Conservation (phyloP, 2,329 filamentous ascomycete genomes). For the Aspergillus sp. region DNA sequence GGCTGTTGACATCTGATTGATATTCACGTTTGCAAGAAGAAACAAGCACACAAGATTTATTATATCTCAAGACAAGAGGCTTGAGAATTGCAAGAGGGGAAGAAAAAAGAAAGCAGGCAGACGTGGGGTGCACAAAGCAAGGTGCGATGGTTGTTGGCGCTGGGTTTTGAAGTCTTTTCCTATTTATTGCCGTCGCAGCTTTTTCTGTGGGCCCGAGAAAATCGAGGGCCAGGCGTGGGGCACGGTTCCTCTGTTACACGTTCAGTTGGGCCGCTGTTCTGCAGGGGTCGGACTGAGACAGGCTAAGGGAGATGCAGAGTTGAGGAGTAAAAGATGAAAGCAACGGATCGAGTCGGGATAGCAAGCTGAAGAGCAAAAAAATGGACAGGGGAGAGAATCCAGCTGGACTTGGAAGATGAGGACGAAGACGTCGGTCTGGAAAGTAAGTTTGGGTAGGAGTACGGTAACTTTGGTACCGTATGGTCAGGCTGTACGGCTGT, state of each 20-base stretch:
- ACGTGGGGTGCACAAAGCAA: slow-evolving; percentile 21
- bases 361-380: not conserved
- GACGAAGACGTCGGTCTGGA: not conserved
- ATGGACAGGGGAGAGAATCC: slow-evolving; percentile 2
- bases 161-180: slow-evolving; percentile 15
- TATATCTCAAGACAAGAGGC: slow-evolving; percentile 7
- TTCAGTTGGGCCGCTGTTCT: slow-evolving; percentile 8
- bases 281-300: not conserved
- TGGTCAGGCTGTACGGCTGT: not conserved
- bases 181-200: slow-evolving; percentile 12
- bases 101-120: slow-evolving; percentile 17
- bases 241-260: slow-evolving; percentile 6
- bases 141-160: slow-evolving; percentile 8
- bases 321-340: not conserved
- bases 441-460: not conserved
- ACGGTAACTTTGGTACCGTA: slow-evolving; percentile 2
- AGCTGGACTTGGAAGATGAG: not conserved
- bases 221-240: slow-evolving; percentile 18
- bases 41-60: not conserved
- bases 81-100: not conserved
- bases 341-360: not conserved
- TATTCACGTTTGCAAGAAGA: slow-evolving; percentile 7
- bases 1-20: slow-evolving; percentile 39
- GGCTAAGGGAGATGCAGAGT: not conserved
- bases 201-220: slow-evolving; percentile 21